Conservation (phyloP, 306 rosid species). For the Medicago lupulina region DNA sequence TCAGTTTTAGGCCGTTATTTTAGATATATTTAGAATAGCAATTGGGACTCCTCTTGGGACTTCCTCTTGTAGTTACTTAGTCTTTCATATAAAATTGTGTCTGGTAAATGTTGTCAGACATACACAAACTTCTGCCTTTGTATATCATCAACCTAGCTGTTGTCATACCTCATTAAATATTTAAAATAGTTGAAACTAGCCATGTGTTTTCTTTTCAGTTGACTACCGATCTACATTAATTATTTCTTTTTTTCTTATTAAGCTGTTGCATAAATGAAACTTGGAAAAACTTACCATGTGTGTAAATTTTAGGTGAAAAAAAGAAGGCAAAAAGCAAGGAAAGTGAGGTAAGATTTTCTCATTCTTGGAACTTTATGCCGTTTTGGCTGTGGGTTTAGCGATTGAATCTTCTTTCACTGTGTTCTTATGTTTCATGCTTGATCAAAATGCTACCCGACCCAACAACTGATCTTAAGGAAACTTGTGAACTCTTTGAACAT, state of each 20-base stretch:
- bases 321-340: constrained; percentile 32
- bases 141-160: constrained; percentile 29
- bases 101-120: constrained; percentile 19
- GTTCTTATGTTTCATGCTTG: constrained; percentile 23
- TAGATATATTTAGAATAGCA: constrained; percentile 16
- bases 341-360: constrained; percentile 32
- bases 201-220: constrained; percentile 10
- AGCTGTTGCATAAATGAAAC: constrained; percentile 34
- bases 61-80: constrained; percentile 9
- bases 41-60: constrained; percentile 15
- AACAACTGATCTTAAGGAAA: constrained; percentile 1
- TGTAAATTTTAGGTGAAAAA: constrained; percentile 40
- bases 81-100: constrained; percentile 6
- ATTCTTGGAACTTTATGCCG: constrained; percentile 23
- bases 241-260: constrained; percentile 5
- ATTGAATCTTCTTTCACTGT: constrained; percentile 25
- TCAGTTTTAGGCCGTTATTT: not conserved
- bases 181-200: constrained; percentile 6
- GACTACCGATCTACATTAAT: constrained; percentile 3
- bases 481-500: constrained; percentile 10
- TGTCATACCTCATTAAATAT: constrained; percentile 8
- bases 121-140: constrained; percentile 16
- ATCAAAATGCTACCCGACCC: constrained; percentile 22
- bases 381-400: constrained; percentile 1
- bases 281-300: constrained; percentile 22